phyloP scores from a whole-genome alignment of 1,139 yeast species.

The Taphrina pruni region DNA sequence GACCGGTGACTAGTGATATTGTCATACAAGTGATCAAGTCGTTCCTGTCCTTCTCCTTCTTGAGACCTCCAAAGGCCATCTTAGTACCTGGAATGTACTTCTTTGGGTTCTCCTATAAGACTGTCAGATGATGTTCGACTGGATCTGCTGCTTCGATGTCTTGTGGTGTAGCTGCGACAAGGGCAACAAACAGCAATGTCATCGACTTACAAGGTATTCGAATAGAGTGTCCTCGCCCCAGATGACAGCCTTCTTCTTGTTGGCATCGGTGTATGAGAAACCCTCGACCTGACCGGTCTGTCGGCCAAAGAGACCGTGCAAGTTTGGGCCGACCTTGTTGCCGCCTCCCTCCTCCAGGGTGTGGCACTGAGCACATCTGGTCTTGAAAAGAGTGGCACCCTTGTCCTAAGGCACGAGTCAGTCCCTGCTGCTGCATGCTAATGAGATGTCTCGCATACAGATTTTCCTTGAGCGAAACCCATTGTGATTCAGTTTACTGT shows the following conservation, averaged over 20 bases:
- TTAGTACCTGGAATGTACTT: conserved; percentile 99
- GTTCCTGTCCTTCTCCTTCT: conserved; percentile 98
- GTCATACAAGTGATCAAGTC: conserved; percentile 82
- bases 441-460: neutral
- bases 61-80: conserved; percentile 99
- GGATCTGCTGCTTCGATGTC: neutral
- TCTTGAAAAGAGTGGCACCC: conserved; percentile 98
- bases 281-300: conserved; percentile 90
- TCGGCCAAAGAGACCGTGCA: conserved; percentile 89
- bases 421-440: neutral
- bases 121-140: neutral
- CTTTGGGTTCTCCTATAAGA: conserved; percentile 86
- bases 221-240: conserved; percentile 91
- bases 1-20: too few species aligned
- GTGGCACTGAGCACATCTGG: conserved; percentile 99
- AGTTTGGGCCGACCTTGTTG: conserved; percentile 98
- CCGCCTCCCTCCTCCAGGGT: conserved; percentile 96
- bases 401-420: conserved; percentile 52
- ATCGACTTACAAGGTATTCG: conserved; percentile 66
- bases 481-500: neutral
- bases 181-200: too few species aligned
- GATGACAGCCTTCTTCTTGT: conserved; percentile 89
- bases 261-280: conserved; percentile 96
- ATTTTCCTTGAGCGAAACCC: conserved; percentile 26
- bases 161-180: too few species aligned